phyloP scores from a whole-genome alignment of 257 asterid genomes.

The Handroanthus guayacan region DNA sequence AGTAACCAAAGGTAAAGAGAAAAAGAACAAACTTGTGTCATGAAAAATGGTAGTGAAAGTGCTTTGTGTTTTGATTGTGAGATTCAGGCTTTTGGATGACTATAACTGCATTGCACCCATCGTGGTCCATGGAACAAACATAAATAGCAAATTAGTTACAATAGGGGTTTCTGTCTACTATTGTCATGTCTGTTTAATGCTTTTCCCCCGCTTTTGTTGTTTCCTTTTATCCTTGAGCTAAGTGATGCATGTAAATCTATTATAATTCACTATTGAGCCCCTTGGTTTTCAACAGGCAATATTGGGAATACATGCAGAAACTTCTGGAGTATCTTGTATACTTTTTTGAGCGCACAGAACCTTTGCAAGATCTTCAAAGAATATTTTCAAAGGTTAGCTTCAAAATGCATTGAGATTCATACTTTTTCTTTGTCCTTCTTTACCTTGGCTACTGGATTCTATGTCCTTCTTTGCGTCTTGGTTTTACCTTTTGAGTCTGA shows the following conservation, averaged over 20 bases:
- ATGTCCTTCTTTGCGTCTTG: slow-evolving; percentile 8
- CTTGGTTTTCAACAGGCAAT: slow-evolving; percentile 66
- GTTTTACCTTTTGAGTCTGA: slow-evolving; percentile 21
- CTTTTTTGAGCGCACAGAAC: slow-evolving; percentile 83
- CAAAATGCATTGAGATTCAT: slow-evolving; percentile 10
- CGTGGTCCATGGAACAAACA: neutral
- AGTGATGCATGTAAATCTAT: neutral
- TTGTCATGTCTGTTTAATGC: neutral
- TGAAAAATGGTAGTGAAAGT: neutral
- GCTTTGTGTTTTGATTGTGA: neutral
- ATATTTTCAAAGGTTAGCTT: slow-evolving; percentile 76
- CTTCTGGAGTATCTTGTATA: slow-evolving; percentile 79
- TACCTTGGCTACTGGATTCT: slow-evolving; percentile 24
- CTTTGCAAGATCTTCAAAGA: slow-evolving; percentile 89
- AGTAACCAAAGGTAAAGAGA: neutral
- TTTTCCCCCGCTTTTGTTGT: no score
- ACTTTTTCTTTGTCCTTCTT: neutral
- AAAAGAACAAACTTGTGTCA: neutral
- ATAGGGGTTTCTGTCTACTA: neutral
- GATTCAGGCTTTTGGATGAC: slow-evolving; percentile 20
- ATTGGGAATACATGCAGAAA: slow-evolving; percentile 76
- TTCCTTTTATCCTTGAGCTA: neutral
- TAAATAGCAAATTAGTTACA: slow-evolving; percentile 1
- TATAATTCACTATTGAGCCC: neutral
- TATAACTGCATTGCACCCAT: neutral